Evolutionary conservation across 2,329 filamentous ascomycete species (phyloP).

Genomic region (Ascochyta viciae-villosae): DNA sequence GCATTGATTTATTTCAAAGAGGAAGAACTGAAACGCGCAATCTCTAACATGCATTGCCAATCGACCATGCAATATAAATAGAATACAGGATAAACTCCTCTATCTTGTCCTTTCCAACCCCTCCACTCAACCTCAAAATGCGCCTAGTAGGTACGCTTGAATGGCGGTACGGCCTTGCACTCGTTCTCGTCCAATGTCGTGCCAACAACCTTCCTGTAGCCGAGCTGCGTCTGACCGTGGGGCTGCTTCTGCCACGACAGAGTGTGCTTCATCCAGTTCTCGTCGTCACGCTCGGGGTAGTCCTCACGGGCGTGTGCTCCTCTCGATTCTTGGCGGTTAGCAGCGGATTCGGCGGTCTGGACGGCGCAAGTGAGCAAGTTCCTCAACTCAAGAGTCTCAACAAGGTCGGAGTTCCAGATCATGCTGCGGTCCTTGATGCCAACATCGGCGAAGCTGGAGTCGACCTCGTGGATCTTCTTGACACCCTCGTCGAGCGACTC

Average conservation of each 20-base stretch:
- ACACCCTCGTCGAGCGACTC: slow-evolving; percentile 94
- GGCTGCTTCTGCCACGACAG: slow-evolving; percentile 94
- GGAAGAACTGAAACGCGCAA: slow-evolving; percentile 2
- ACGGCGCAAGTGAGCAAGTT: slow-evolving; percentile 97
- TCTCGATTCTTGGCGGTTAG: slow-evolving; percentile 95
- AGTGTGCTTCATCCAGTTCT: slow-evolving; percentile 99
- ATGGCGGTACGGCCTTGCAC: slow-evolving; percentile 94
- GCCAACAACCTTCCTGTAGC: slow-evolving; percentile 82
- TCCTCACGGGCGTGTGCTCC: slow-evolving; percentile 98
- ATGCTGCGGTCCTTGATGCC: slow-evolving; percentile 98
- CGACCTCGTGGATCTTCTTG: slow-evolving; percentile 83
- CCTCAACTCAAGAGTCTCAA: slow-evolving; percentile 93
- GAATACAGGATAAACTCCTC: slow-evolving; percentile 35
- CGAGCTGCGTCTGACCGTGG: slow-evolving; percentile 84
- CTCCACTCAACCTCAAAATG: background rate
- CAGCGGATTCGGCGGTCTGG: slow-evolving; percentile 90
- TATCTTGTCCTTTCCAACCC: slow-evolving; percentile 6
- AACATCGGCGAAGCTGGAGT: slow-evolving; percentile 79
- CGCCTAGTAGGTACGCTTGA: slow-evolving; percentile 87
- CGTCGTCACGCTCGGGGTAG: slow-evolving; percentile 91
- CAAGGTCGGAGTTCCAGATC: slow-evolving; percentile 99
- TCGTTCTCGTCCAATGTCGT: slow-evolving; percentile 92
- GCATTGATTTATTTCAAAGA: slow-evolving; percentile 11
- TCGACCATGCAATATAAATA: slow-evolving; percentile 45
- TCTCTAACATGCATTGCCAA: slow-evolving; percentile 18